Conservation (phyloP, 2,329 filamentous ascomycete genomes). For the Diaporthe caulivora region DNA sequence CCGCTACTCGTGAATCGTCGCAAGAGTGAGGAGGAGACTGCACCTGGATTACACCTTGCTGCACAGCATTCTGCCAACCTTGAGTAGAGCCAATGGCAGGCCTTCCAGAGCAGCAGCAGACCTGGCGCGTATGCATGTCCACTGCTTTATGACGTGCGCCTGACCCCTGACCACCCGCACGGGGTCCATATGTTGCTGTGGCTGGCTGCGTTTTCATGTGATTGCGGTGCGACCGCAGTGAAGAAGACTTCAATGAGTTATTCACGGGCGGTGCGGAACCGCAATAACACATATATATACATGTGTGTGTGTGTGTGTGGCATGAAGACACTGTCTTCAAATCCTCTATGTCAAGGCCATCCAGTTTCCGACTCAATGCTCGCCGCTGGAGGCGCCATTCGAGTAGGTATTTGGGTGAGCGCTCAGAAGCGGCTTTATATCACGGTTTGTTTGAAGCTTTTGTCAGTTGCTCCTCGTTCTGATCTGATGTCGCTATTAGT, state of each 20-base stretch:
- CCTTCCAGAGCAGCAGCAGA: background rate
- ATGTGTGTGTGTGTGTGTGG: too few relatives aligned
- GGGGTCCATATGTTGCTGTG: background rate
- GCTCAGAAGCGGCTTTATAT: background rate
- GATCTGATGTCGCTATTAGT: background rate
- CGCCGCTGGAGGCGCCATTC: background rate
- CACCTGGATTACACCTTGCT: background rate
- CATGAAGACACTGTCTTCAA: background rate
- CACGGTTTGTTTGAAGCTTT: background rate
- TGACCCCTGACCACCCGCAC: background rate
- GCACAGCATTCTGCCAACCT: background rate
- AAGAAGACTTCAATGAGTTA: background rate
- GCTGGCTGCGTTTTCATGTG: background rate
- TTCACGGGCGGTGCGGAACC: too few relatives aligned
- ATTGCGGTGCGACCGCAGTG: background rate
- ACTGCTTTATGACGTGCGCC: conserved; percentile 4
- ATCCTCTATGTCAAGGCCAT: background rate
- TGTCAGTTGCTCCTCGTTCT: background rate
- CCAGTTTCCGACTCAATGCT: background rate
- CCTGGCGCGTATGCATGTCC: background rate
- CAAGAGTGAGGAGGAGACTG: too few relatives aligned
- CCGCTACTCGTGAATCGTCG: too few relatives aligned
- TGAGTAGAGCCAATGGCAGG: background rate
- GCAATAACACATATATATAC: too few relatives aligned
- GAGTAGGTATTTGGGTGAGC: background rate